Evolutionary conservation across 2,329 filamentous ascomycete species (phyloP).

Genomic region (Camptophora hylomeconis): DNA sequence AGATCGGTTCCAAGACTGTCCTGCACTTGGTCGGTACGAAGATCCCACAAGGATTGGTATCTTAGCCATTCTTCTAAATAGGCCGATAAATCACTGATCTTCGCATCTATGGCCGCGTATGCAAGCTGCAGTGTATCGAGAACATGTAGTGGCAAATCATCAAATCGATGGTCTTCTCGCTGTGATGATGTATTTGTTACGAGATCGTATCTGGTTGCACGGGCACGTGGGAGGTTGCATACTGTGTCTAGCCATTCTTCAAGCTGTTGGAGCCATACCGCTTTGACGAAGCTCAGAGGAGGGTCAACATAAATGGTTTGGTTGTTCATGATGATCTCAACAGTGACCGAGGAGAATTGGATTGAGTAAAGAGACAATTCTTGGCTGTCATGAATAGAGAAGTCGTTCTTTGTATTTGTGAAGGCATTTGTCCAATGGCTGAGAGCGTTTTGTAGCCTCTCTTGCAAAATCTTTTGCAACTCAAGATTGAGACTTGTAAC

Average conservation of each 20-base stretch:
- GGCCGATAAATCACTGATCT: constrained; percentile 61
- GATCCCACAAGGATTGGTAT: constrained; percentile 96
- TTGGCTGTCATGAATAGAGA: constrained; percentile 24
- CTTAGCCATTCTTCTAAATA: constrained; percentile 98
- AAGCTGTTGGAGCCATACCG: constrained; percentile 85
- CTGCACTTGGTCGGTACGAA: constrained; percentile 91
- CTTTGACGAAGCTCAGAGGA: constrained; percentile 78
- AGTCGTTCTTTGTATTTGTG: constrained; percentile 48
- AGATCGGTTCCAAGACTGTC: constrained; percentile 83
- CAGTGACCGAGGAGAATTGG: constrained; percentile 45
- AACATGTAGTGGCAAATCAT: constrained; percentile 72
- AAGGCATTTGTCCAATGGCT: constrained; percentile 81
- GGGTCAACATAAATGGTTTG: constrained; percentile 95
- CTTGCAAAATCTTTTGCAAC: constrained; percentile 66
- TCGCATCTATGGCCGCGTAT: constrained; percentile 71
- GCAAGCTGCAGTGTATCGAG: constrained; percentile 66
- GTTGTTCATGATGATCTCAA: constrained; percentile 95
- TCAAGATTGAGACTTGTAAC: constrained; percentile 74
- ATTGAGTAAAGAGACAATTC: constrained; percentile 19
- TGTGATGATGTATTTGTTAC: constrained; percentile 48
- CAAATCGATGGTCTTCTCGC: constrained; percentile 61
- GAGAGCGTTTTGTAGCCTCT: constrained; percentile 75
- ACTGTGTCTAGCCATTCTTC: constrained; percentile 88
- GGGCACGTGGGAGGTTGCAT: constrained; percentile 86
- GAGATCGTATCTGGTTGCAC: constrained; percentile 91